These are phyloP conservation scores for Pichia cephalocereana DNA, from an alignment of 805 yeast species.

Conservation along the genomic window DNA sequence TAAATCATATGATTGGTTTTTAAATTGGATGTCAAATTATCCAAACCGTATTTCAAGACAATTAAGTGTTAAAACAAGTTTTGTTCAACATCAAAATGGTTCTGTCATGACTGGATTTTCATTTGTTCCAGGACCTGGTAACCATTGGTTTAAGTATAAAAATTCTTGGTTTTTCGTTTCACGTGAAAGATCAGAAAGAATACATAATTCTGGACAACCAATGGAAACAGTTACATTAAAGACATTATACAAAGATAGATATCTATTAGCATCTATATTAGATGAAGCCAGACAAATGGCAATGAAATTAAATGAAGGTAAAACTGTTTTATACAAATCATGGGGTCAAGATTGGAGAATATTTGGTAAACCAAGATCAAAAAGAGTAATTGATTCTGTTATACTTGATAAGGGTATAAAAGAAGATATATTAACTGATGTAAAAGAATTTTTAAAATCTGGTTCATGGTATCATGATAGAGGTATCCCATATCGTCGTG, in stretches of 20 bases:
- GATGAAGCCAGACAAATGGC: conserved; percentile 83
- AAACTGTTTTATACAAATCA: conserved; percentile 85
- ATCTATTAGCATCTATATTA: conserved; percentile 53
- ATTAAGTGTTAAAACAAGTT: conserved; percentile 81
- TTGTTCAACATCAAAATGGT: conserved; percentile 85
- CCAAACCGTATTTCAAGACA: conserved; percentile 73
- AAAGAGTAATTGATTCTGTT: conserved; percentile 77
- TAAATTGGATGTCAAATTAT: conserved; percentile 90
- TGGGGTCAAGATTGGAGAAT: conserved; percentile 99
- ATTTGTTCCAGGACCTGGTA: conserved; percentile 96
- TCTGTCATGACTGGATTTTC: conserved; percentile 79
- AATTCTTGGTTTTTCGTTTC: conserved; percentile 85
- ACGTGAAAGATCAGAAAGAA: conserved; percentile 82
- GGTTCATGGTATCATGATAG: conserved; percentile 91
- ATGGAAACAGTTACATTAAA: conserved; percentile 94
- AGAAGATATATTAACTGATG: conserved; percentile 58
- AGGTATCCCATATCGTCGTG: conserved; percentile 97
- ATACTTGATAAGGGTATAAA: conserved; percentile 71
- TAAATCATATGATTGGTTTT: conserved; percentile 88
- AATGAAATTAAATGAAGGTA: conserved; percentile 75
- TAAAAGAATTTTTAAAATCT: conserved; percentile 65
- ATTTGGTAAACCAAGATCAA: conserved; percentile 89
- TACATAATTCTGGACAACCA: conserved; percentile 89
- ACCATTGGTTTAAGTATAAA: conserved; percentile 74
- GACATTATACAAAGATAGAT: conserved; percentile 75